phyloP scores from a whole-genome alignment of 176 grass and related monocot species.

The Lolium rigidum region DNA sequence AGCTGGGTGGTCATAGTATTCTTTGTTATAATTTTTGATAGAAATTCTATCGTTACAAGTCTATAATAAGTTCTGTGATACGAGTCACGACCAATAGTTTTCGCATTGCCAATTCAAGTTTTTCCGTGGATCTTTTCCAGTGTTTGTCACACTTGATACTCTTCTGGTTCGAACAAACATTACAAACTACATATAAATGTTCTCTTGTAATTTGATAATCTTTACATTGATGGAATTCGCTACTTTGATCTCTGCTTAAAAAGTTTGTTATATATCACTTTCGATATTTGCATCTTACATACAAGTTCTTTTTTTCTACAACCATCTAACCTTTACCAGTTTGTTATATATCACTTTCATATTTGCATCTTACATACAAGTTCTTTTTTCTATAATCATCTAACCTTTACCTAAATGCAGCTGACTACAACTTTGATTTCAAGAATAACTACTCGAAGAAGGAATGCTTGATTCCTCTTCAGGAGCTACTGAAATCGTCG shows the following conservation, averaged over 20 bases:
- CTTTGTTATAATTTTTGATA: not conserved
- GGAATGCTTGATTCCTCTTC: slow-evolving; percentile 22
- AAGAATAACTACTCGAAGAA: not conserved
- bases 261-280: not conserved
- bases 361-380: slow-evolving; percentile 14
- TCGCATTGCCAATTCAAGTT: not conserved
- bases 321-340: not conserved
- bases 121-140: not conserved
- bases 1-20: not conserved
- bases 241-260: not conserved
- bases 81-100: not conserved
- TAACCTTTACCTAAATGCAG: too few relatives aligned
- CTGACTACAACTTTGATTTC: not conserved
- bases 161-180: not conserved
- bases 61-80: not conserved
- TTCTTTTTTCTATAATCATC: slow-evolving; percentile 18
- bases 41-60: not conserved
- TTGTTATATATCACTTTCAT: not conserved
- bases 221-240: not conserved
- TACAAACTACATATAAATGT: not conserved
- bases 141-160: not conserved
- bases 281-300: not conserved
- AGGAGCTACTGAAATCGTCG: slow-evolving; percentile 41
- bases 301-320: slow-evolving; percentile 9
- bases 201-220: not conserved